A percentile compares a stretch with the other conserved stretches of the same genome.
Conservation (phyloP, 768 basidiomycete genomes). For the Lactarius deliciosus region DNA sequence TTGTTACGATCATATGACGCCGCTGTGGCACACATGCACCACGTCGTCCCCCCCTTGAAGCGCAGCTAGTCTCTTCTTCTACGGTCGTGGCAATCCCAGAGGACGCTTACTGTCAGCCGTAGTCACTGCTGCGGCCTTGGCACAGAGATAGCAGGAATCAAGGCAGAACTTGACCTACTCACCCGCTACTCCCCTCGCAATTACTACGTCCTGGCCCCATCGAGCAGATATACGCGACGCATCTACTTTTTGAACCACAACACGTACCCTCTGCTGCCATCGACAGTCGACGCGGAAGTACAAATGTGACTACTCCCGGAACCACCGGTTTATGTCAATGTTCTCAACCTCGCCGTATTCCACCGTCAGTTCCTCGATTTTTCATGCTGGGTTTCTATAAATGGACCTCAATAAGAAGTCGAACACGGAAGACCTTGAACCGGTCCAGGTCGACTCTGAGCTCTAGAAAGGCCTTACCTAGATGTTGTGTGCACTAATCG, state of each 20-base stretch:
- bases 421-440: too few relatives aligned
- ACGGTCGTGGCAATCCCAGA: background rate
- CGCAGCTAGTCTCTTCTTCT: background rate
- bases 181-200: background rate
- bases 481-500: conserved; percentile 44
- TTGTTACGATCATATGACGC: background rate
- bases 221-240: background rate
- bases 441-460: too few relatives aligned
- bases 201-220: background rate
- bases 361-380: conserved; percentile 43
- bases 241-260: conserved; percentile 70
- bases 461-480: conserved; percentile 61
- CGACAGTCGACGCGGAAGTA: conserved; percentile 84
- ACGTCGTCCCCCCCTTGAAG: background rate
- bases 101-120: background rate
- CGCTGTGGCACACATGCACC: background rate
- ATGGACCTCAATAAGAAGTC: too few relatives aligned
- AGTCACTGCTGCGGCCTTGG: background rate
- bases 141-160: background rate
- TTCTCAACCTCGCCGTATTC: conserved; percentile 72
- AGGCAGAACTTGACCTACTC: background rate
- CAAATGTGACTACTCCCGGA: conserved; percentile 85
- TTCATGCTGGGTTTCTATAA: too few relatives aligned
- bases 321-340: conserved; percentile 52
- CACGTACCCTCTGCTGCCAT: conserved; percentile 74